Evolutionary conservation across 1,284 basidiomycete genomes (phyloP).

Genomic region (Coniferiporia weirii): DNA sequence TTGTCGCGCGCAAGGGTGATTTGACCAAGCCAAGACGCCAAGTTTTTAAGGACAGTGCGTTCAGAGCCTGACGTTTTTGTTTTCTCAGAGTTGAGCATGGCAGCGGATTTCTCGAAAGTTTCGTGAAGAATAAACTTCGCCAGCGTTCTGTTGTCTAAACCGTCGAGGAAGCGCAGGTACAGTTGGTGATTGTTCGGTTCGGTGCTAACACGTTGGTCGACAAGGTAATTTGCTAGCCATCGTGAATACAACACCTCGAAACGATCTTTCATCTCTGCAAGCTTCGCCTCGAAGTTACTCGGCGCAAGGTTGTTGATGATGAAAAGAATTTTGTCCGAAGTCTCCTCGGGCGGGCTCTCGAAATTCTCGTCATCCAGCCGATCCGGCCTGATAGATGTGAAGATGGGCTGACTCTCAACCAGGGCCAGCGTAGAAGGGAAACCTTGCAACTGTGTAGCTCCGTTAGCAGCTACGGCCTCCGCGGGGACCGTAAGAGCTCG

Average conservation of each 20-base stretch:
- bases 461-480: slow-evolving; percentile 34
- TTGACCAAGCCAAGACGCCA: slow-evolving; percentile 92
- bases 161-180: slow-evolving; percentile 91
- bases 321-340: slow-evolving; percentile 94
- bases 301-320: slow-evolving; percentile 98
- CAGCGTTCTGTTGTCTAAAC: slow-evolving; percentile 62
- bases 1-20: slow-evolving; percentile 90
- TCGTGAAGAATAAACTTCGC: slow-evolving; percentile 86
- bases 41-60: slow-evolving; percentile 86
- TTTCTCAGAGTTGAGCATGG: slow-evolving; percentile 88
- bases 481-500: slow-evolving; percentile 56
- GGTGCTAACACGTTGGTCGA: slow-evolving; percentile 91
- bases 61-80: slow-evolving; percentile 84
- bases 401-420: slow-evolving; percentile 50
- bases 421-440: slow-evolving; percentile 29
- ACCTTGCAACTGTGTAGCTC: slow-evolving; percentile 35
- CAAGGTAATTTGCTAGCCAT: slow-evolving; percentile 98
- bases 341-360: slow-evolving; percentile 75
- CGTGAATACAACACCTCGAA: slow-evolving; percentile 80
- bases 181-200: slow-evolving; percentile 97
- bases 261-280: slow-evolving; percentile 75
- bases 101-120: slow-evolving; percentile 83
- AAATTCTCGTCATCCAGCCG: slow-evolving; percentile 51
- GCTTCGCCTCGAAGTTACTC: slow-evolving; percentile 86
- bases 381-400: slow-evolving; percentile 72